These are phyloP conservation scores for Volutella citrinella DNA, from an alignment of 2,329 filamentous ascomycete species.

Conservation along the genomic window DNA sequence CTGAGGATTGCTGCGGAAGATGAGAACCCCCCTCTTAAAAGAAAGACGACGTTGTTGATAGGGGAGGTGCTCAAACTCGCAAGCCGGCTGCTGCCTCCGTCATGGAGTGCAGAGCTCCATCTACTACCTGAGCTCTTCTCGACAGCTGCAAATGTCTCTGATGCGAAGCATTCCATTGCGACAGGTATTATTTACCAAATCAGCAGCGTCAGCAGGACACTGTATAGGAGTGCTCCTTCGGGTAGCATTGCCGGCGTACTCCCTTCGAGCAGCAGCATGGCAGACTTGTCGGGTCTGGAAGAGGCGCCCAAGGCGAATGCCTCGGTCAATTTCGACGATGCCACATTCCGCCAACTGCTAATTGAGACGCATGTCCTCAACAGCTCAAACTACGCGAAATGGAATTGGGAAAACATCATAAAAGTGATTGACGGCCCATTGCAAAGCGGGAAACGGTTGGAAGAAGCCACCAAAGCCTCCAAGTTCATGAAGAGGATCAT, in stretches of 20 bases:
- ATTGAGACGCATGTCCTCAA: constrained; percentile 83
- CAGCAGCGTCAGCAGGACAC: constrained; percentile 90
- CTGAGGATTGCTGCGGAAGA: constrained; percentile 65
- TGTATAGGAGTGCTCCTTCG: constrained; percentile 72
- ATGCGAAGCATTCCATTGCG: constrained; percentile 73
- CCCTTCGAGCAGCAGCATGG: constrained; percentile 42
- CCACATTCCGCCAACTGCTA: constrained; percentile 61
- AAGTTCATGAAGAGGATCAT: constrained; percentile 95
- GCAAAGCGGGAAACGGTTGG: constrained; percentile 84
- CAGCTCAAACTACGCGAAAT: constrained; percentile 88
- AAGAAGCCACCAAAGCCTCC: constrained; percentile 90
- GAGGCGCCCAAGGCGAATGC: constrained; percentile 53
- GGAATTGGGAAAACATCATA: constrained; percentile 94
- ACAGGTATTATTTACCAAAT: constrained; percentile 96
- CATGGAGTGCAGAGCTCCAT: constrained; percentile 81
- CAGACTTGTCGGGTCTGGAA: constrained; percentile 49
- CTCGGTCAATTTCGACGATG: constrained; percentile 52
- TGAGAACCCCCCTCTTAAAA: constrained; percentile 67
- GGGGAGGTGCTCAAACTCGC: constrained; percentile 90
- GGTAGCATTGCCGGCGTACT: constrained; percentile 35
- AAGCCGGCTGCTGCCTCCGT: constrained; percentile 76
- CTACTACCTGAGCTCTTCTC: constrained; percentile 83
- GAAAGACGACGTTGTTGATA: constrained; percentile 86
- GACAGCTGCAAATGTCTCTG: constrained; percentile 68
- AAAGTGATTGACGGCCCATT: constrained; percentile 90